phyloP scores from a whole-genome alignment of 441 rosid genomes.

The Gossypium lobatum region DNA sequence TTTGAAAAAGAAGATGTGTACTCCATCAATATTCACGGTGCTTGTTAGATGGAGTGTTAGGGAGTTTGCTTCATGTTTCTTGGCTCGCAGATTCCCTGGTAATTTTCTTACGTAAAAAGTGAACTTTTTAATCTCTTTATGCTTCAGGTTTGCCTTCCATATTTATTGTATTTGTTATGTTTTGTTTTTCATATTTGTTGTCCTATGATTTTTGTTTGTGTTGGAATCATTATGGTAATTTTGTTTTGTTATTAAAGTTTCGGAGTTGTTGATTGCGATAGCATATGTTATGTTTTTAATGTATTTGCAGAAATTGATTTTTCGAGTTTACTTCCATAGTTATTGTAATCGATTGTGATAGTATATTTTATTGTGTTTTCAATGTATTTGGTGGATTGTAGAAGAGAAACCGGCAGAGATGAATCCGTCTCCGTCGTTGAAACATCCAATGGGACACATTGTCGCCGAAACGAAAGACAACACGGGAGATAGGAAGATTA shows the following conservation, averaged over 20 bases:
- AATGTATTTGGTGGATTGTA: slow-evolving; percentile 15
- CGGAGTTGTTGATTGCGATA: neutral
- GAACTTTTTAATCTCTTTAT: too few species aligned
- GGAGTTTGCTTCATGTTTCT: slow-evolving; percentile 64
- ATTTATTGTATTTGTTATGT: too few species aligned
- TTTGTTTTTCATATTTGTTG: too few species aligned
- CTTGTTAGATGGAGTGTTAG: slow-evolving; percentile 52
- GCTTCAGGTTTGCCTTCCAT: neutral
- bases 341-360: neutral
- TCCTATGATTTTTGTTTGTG: too few species aligned
- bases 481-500: slow-evolving; percentile 16
- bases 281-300: neutral
- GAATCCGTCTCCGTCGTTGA: slow-evolving; percentile 8
- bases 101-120: slow-evolving; percentile 22
- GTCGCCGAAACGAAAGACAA: slow-evolving; percentile 21
- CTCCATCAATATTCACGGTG: slow-evolving; percentile 41
- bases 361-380: neutral
- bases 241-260: too few species aligned
- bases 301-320: too few species aligned
- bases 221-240: too few species aligned
- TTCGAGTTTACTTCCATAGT: too few species aligned
- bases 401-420: slow-evolving; percentile 29
- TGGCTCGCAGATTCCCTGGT: slow-evolving; percentile 40
- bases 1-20: slow-evolving; percentile 30
- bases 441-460: slow-evolving; percentile 18